Percentiles rank a stretch among this genome's conserved stretches.
Conservation (phyloP, 192 early-diverging fungal species). For the Phycomyces blakesleeanus region DNA sequence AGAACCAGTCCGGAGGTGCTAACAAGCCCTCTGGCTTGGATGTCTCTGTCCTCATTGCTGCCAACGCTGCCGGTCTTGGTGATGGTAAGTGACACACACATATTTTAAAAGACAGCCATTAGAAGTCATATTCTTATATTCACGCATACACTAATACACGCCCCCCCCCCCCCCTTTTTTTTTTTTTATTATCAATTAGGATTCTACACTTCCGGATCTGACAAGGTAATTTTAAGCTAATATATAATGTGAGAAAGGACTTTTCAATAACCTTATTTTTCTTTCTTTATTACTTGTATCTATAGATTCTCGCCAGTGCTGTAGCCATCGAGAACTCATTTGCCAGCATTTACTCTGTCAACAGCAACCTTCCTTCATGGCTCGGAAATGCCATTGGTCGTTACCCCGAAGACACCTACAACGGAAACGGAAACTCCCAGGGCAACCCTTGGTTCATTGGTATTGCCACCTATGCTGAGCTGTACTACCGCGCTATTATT, state of each 20-base stretch:
- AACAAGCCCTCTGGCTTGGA: constrained; percentile 54
- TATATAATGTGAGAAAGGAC: no score
- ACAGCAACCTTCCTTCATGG: constrained; percentile 18
- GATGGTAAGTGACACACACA: constrained; percentile 32
- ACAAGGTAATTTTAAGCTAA: constrained; percentile 27
- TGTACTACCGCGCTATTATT: constrained; percentile 51
- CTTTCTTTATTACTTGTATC: no score
- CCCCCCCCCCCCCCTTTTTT: no score
- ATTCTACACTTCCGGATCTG: constrained; percentile 28
- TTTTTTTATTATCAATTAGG: no score
- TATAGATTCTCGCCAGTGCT: constrained; percentile 33
- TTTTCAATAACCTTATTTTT: no score
- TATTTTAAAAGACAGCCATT: no score
- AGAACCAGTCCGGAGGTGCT: constrained; percentile 40
- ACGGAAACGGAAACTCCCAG: constrained; percentile 50
- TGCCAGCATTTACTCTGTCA: constrained; percentile 45
- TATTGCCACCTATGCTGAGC: constrained; percentile 59
- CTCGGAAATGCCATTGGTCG: constrained; percentile 62
- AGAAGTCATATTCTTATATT: no score
- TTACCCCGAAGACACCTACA: constrained; percentile 75
- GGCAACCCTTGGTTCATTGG: constrained; percentile 80
- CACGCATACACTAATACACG: no score
- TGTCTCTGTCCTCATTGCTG: constrained; percentile 55
- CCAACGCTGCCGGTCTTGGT: constrained; percentile 37
- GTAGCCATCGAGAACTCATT: constrained; percentile 25